phyloP scores from a whole-genome alignment of 164 flowering plant species.

The Nymphaea thermarum region DNA sequence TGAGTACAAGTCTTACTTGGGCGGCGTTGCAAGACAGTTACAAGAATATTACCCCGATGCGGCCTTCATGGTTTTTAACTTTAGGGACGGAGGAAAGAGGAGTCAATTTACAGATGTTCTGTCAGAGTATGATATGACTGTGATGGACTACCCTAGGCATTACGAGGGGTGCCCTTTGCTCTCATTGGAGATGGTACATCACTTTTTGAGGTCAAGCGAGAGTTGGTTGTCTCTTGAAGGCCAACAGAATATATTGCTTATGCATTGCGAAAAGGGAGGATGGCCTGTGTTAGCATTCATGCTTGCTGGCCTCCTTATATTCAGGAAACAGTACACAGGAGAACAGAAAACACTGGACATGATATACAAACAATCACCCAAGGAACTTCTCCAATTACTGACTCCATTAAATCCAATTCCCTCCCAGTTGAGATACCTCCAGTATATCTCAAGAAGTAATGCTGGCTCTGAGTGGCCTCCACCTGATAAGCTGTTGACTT shows the following conservation, averaged over 20 bases:
- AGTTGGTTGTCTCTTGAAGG: slow-evolving; percentile 91
- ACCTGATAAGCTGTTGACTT: slow-evolving; percentile 45
- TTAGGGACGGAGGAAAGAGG: slow-evolving; percentile 74
- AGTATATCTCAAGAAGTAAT: slow-evolving; percentile 74
- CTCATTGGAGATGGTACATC: slow-evolving; percentile 81
- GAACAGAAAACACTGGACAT: slow-evolving; percentile 93
- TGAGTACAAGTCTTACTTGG: slow-evolving; percentile 72
- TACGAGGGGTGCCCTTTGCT: slow-evolving; percentile 84
- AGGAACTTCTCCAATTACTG: slow-evolving; percentile 70
- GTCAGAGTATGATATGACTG: slow-evolving; percentile 82
- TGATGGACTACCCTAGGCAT: slow-evolving; percentile 91
- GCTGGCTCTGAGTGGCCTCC: slow-evolving; percentile 82
- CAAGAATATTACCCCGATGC: slow-evolving; percentile 84
- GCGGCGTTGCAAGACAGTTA: slow-evolving; percentile 76
- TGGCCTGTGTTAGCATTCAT: slow-evolving; percentile 97
- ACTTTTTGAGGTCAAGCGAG: slow-evolving; percentile 81
- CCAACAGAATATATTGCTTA: slow-evolving; percentile 79
- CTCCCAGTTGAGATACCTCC: slow-evolving; percentile 87
- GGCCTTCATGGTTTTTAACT: slow-evolving; percentile 92
- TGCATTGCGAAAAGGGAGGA: slow-evolving; percentile 98
- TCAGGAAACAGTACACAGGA: slow-evolving; percentile 77
- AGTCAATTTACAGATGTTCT: slow-evolving; percentile 72
- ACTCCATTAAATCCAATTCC: slow-evolving; percentile 87
- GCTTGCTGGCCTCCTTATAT: slow-evolving; percentile 83
- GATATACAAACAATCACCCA: slow-evolving; percentile 94